Evolutionary conservation across 225 moss, liverwort and hornwort genomes (phyloP), one percentile per base, ranked within the genome.

Genomic region (Bryoerythrophyllum caledonicum): DNA sequence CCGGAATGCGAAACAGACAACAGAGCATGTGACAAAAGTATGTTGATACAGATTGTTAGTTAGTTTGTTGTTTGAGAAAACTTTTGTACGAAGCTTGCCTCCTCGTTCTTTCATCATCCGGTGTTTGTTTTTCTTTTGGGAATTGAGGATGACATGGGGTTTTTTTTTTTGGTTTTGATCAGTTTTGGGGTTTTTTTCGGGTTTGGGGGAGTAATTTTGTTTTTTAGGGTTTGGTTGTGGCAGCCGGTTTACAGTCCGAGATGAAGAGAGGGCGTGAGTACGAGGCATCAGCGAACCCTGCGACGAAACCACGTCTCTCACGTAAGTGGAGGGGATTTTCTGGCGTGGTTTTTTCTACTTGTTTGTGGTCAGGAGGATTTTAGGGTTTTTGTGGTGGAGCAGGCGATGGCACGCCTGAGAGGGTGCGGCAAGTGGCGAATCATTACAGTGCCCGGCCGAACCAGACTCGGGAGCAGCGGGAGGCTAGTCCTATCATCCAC

Each of bases 401-500:
- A 86, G 84, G 82, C 37, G 85, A 88, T 78, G 82, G 73, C 15
- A 80, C 75, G 57, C 60, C 77, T 10, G 85, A 90, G 72, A 85
- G 82, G 63, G 91, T 89, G 34, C 90, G 93, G 34, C 90, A 99
- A 81, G 99, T 99, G 28, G 97, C 97, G 54, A 93, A 99, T 62
- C 95, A 95, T 75, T 99, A 99, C 75, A 99, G 97, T 74, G 90
- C 86, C 60, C 89, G 97, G 30, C 82, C 91, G 9, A 99, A 95
- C 72, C 94, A 94, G 73, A 94, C 94, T 24, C 88, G 96, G 60
- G 92, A 94, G 84, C 94, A 97, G 84, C 84, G 97, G 60, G 97
- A 99, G 80, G 93, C 91, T 4, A 99, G 97, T 62, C 95, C 97
- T 46, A 99, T 99, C 27, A 99, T 99, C 57, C 90, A 99, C 58